phyloP scores from a whole-genome alignment of 306 rosid genomes.

The Pterocarpus santalinus region DNA sequence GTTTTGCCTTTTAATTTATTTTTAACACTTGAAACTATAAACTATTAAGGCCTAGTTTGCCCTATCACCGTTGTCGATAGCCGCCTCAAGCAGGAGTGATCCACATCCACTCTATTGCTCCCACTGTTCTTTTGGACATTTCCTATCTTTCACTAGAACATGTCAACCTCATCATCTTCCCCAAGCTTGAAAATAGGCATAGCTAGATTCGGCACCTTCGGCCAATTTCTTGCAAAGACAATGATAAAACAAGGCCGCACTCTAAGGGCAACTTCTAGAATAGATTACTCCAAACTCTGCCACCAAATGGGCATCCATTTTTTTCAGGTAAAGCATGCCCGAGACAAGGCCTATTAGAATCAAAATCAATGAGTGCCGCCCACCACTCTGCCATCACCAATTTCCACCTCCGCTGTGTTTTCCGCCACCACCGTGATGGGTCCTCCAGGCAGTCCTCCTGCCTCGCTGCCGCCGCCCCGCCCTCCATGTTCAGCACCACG shows the following conservation, averaged over 20 bases:
- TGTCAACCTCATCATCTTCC: slow-evolving; percentile 32
- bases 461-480: no score
- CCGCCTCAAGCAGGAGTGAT: slow-evolving; percentile 1
- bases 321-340: no score
- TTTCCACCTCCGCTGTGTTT: no score
- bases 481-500: no score
- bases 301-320: slow-evolving; percentile 55
- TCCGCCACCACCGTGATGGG: no score
- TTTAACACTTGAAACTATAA: no score
- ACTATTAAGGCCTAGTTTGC: no score
- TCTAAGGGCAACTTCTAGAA: slow-evolving; percentile 61
- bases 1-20: neutral
- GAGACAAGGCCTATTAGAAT: no score
- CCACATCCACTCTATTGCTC: neutral
- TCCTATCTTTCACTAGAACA: slow-evolving; percentile 13
- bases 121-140: neutral
- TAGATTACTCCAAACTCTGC: slow-evolving; percentile 64
- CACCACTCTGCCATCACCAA: no score
- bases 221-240: slow-evolving; percentile 67
- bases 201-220: slow-evolving; percentile 70
- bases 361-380: no score
- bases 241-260: slow-evolving; percentile 66
- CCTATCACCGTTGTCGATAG: neutral
- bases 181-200: slow-evolving; percentile 62
- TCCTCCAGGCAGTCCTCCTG: no score